phyloP scores from a whole-genome alignment of 2,329 filamentous ascomycete species.

The Coniochaeta prunicola region DNA sequence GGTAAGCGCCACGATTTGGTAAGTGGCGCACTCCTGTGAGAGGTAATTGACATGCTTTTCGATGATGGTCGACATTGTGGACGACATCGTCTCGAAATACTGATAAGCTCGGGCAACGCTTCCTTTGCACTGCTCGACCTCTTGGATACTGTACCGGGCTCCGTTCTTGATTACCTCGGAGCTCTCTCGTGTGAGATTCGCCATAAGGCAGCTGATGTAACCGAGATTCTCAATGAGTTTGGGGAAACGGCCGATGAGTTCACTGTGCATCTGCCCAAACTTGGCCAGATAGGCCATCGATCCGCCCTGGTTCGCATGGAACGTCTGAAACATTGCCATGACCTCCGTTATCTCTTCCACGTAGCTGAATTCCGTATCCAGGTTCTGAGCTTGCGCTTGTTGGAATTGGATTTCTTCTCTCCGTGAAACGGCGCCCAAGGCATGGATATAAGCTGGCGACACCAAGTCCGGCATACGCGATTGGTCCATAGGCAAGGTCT shows the following conservation, averaged over 20 bases:
- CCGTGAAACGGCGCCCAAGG: constrained; percentile 30
- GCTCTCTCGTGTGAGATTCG: constrained; percentile 23
- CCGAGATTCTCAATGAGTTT: constrained; percentile 37
- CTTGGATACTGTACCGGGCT: background rate
- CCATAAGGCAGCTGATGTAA: constrained; percentile 26
- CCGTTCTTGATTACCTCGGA: constrained; percentile 13
- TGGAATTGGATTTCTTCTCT: constrained; percentile 21
- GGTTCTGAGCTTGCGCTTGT: constrained; percentile 4
- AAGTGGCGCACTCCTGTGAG: constrained; percentile 33
- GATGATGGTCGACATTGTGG: constrained; percentile 17
- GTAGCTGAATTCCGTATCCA: constrained; percentile 15
- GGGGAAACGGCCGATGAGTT: constrained; percentile 35
- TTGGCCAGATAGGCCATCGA: constrained; percentile 33
- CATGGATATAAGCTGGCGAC: constrained; percentile 37
- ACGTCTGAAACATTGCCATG: constrained; percentile 34
- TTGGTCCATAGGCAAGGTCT: constrained; percentile 16
- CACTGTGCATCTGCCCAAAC: constrained; percentile 32
- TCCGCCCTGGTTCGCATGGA: constrained; percentile 24
- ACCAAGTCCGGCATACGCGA: constrained; percentile 29
- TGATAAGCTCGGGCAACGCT: constrained; percentile 19
- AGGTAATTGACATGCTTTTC: constrained; percentile 50
- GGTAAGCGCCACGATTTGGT: constrained; percentile 31
- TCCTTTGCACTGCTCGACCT: constrained; percentile 4
- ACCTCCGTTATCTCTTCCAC: constrained; percentile 29
- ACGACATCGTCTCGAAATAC: constrained; percentile 35